These are phyloP conservation scores for Rhizophora mangle DNA, from an alignment of 345 rosid genomes.

Conservation along the genomic window DNA sequence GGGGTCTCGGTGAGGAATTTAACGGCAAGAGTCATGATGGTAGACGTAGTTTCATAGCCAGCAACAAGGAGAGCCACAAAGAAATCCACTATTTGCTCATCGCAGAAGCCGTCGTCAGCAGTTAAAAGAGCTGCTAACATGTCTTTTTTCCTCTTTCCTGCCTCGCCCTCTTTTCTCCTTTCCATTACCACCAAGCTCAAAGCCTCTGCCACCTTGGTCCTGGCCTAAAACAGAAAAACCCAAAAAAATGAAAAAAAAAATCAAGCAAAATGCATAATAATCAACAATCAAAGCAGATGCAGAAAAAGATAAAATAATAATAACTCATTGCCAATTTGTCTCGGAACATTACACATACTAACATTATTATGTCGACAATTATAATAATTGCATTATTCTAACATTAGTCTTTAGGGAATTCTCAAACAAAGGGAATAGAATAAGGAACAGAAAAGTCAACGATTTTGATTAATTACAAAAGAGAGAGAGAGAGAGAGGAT, in stretches of 20 bases:
- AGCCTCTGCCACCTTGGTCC: slow-evolving; percentile 96
- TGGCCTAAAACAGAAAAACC: slow-evolving; percentile 43
- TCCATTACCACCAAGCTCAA: slow-evolving; percentile 67
- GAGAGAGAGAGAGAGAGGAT: not conserved
- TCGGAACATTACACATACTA: no score
- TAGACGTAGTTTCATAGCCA: slow-evolving; percentile 94
- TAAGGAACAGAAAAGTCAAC: not conserved
- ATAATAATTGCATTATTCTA: no score
- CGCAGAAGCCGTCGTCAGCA: slow-evolving; percentile 66
- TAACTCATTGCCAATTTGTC: no score
- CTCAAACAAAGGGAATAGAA: not conserved
- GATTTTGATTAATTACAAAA: no score
- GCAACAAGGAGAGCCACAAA: slow-evolving; percentile 86
- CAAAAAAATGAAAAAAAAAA: not conserved
- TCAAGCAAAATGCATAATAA: no score
- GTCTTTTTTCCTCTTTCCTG: slow-evolving; percentile 53
- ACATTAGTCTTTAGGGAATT: no score
- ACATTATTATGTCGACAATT: no score
- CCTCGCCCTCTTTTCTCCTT: slow-evolving; percentile 57
- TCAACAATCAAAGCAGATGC: not conserved
- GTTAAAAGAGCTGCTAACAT: slow-evolving; percentile 77
- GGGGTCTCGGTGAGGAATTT: slow-evolving; percentile 95
- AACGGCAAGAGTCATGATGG: slow-evolving; percentile 94
- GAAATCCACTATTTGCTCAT: slow-evolving; percentile 86
- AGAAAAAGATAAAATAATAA: not conserved